A percentile compares a stretch with the other conserved stretches of the same genome.
These are phyloP conservation scores for Moricandia arvensis DNA, from an alignment of 345 rosid species.

Conservation along the genomic window DNA sequence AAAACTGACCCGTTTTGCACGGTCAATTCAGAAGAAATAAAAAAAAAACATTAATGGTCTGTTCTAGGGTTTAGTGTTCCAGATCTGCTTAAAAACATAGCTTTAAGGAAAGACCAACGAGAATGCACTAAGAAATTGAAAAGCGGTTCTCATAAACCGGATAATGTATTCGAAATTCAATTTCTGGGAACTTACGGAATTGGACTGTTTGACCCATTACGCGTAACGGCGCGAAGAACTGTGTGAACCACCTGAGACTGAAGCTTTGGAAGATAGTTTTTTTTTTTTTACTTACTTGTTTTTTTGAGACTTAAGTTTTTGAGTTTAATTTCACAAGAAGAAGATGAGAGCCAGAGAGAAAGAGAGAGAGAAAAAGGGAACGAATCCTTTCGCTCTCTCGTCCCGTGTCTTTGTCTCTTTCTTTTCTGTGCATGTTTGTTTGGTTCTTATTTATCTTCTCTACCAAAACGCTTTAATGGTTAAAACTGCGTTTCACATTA, in stretches of 20 bases:
- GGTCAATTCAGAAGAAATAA: constrained; percentile 6
- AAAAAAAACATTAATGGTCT: constrained; percentile 8
- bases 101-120: not conserved
- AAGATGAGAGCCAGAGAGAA: constrained; percentile 17
- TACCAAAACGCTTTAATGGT: not conserved
- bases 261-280: not conserved
- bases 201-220: constrained; percentile 15
- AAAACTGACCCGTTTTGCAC: constrained; percentile 17
- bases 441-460: constrained; percentile 2
- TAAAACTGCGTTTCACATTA: not conserved
- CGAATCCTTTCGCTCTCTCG: not conserved
- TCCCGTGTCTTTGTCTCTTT: constrained; percentile 14
- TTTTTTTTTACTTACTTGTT: not conserved
- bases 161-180: constrained; percentile 12
- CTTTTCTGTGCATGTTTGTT: constrained; percentile 16
- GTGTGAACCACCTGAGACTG: constrained; percentile 34
- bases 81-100: constrained; percentile 22
- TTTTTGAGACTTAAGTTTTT: not conserved
- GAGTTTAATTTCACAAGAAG: not conserved
- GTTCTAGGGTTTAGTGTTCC: constrained; percentile 25
- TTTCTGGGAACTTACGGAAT: constrained; percentile 28
- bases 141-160: not conserved
- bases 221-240: not conserved
- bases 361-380: not conserved
- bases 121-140: not conserved